Evolutionary conservation across 768 basidiomycete genomes (phyloP).

Genomic region (Naganishia kalamii): DNA sequence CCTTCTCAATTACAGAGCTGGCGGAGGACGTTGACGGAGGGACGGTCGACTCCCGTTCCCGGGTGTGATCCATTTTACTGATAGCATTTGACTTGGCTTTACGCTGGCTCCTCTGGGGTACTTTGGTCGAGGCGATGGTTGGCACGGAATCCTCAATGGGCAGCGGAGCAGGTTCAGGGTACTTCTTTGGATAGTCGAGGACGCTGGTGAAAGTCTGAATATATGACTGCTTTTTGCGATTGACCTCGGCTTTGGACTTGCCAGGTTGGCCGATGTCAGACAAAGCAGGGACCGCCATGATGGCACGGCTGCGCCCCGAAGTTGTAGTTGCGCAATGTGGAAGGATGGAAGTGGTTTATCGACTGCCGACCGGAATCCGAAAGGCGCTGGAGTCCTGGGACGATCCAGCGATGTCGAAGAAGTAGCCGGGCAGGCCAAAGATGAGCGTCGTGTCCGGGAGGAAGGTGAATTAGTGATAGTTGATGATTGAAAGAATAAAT

Average conservation of each 20-base stretch:
- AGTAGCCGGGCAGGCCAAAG: too few species aligned
- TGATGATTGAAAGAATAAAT: neutral
- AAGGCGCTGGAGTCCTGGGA: neutral
- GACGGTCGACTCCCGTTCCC: slow-evolving; percentile 9
- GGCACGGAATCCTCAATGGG: neutral
- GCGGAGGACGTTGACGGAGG: slow-evolving; percentile 14
- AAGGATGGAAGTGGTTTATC: neutral
- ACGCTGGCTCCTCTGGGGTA: slow-evolving; percentile 30
- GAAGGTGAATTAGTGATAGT: neutral
- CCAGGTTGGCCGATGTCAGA: neutral
- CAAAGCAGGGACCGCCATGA: slow-evolving; percentile 1
- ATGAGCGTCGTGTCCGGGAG: too few species aligned
- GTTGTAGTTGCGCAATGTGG: neutral
- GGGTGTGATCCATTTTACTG: slow-evolving; percentile 31
- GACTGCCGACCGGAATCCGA: neutral
- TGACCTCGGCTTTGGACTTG: slow-evolving; percentile 8
- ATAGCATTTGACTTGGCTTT: slow-evolving; percentile 39
- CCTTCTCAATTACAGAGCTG: neutral
- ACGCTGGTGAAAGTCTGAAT: slow-evolving; percentile 20
- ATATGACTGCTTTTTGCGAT: slow-evolving; percentile 14
- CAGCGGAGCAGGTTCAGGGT: neutral
- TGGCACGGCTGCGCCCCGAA: neutral
- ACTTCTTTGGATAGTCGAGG: slow-evolving; percentile 19
- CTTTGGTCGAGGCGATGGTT: neutral
- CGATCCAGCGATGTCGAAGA: too few species aligned